Evolutionary conservation across 2,329 filamentous ascomycete genomes (phyloP).

Genomic region (Clarireedia monteithiana): DNA sequence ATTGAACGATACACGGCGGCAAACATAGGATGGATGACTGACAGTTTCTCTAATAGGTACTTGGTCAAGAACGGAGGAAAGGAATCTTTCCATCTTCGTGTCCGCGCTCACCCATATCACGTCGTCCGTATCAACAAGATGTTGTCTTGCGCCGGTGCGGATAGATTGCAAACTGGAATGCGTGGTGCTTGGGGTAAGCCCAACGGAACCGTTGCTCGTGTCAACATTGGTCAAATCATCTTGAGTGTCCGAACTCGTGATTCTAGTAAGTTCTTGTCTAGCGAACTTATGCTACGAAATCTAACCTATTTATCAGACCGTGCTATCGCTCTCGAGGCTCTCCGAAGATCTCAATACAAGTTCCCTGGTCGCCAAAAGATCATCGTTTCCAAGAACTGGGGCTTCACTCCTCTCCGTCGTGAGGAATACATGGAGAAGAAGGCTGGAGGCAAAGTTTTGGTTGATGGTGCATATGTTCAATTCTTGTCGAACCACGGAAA

Average conservation of each 20-base stretch:
- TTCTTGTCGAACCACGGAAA: conserved; percentile 93
- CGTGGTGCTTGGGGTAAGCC: conserved; percentile 99
- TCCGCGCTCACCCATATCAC: conserved; percentile 97
- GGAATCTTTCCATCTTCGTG: conserved; percentile 67
- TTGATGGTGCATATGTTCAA: conserved; percentile 98
- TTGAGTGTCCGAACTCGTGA: conserved; percentile 96
- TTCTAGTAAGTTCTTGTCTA: conserved; percentile 51
- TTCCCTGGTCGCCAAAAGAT: conserved; percentile 99
- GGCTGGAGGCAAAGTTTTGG: conserved; percentile 85
- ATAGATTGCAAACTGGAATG: conserved; percentile 99
- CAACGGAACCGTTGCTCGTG: conserved; percentile 96
- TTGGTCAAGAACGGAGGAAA: conserved; percentile 65
- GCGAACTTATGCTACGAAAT: neutral
- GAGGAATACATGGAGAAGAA: conserved; percentile 97
- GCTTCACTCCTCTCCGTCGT: conserved; percentile 95
- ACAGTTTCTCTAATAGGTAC: conserved; percentile 33
- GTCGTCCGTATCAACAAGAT: conserved; percentile 99
- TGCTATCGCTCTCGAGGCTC: conserved; percentile 90
- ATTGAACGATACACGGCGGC: neutral
- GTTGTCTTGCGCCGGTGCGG: conserved; percentile 99
- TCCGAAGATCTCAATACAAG: conserved; percentile 99
- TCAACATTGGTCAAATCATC: conserved; percentile 99
- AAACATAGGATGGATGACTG: neutral
- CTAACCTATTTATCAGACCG: conserved; percentile 53
- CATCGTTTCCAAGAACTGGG: conserved; percentile 99